phyloP scores from a whole-genome alignment of 164 flowering plant genomes.

The Santalum album region DNA sequence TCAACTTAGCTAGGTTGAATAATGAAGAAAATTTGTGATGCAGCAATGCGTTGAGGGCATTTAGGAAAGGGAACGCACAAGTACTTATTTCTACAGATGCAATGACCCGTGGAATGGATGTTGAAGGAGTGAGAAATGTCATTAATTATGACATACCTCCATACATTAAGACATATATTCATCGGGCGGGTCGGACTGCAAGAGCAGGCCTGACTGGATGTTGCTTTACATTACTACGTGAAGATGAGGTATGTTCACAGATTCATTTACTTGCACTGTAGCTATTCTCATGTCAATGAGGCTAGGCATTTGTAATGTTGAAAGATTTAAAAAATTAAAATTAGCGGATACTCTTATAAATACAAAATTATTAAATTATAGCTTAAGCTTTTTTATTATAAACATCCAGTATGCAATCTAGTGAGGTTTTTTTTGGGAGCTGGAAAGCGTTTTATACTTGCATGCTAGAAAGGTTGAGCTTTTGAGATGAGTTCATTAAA shows the following conservation, averaged over 20 bases:
- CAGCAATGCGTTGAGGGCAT: slow-evolving; percentile 73
- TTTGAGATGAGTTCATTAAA: no score
- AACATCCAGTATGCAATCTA: no score
- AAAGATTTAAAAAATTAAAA: no score
- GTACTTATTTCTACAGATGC: slow-evolving; percentile 92
- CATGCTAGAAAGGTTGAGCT: no score
- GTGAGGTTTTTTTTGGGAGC: no score
- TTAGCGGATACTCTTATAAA: no score
- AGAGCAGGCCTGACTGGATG: slow-evolving; percentile 80
- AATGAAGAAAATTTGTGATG: slow-evolving; percentile 7
- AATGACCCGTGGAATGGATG: slow-evolving; percentile 97
- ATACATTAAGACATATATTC: slow-evolving; percentile 71
- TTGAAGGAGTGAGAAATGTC: slow-evolving; percentile 75
- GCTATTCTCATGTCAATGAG: not conserved
- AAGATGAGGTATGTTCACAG: slow-evolving; percentile 47
- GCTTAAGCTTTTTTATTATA: no score
- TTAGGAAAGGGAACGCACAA: slow-evolving; percentile 61
- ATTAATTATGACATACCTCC: slow-evolving; percentile 80
- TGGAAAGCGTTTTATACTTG: no score
- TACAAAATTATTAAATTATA: no score
- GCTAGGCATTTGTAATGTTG: no score
- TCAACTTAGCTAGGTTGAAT: not conserved
- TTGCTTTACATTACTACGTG: slow-evolving; percentile 70
- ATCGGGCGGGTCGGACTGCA: slow-evolving; percentile 93
- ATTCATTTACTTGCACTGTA: not conserved